Evolutionary conservation across 2,329 filamentous ascomycete genomes (phyloP).

Genomic region (Huntiella savannae): DNA sequence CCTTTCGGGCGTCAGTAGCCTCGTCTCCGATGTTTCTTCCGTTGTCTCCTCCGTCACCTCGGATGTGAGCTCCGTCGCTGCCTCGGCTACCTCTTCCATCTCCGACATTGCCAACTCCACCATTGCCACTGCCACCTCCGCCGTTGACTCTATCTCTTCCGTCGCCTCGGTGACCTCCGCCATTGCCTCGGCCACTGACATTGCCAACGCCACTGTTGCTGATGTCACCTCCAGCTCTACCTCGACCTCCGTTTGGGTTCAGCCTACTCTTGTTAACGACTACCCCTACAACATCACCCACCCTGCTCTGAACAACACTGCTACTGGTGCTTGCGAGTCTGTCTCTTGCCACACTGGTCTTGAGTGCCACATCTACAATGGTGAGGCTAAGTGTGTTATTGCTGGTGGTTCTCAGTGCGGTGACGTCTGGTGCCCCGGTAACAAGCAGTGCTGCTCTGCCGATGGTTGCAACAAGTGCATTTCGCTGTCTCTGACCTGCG

Average conservation of each 20-base stretch:
- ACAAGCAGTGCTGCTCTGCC: slow-evolving; percentile 8
- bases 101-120: neutral
- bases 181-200: neutral
- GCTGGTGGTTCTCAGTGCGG: slow-evolving; percentile 9
- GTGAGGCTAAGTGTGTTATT: slow-evolving; percentile 4
- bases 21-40: neutral
- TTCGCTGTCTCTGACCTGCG: slow-evolving; percentile 4
- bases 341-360: slow-evolving; percentile 9
- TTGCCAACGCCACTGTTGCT: neutral
- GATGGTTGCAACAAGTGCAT: slow-evolving; percentile 7
- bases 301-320: slow-evolving; percentile 9
- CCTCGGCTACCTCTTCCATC: neutral
- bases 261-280: slow-evolving; percentile 9
- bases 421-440: slow-evolving; percentile 7
- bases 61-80: neutral
- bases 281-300: slow-evolving; percentile 2
- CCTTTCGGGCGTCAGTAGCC: neutral
- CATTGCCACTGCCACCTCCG: neutral
- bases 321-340: slow-evolving; percentile 6
- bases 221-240: neutral
- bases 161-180: neutral
- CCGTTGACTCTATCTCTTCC: neutral
- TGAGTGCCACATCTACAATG: slow-evolving; percentile 10
- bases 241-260: slow-evolving; percentile 4
- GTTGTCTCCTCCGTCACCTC: neutral